A percentile compares a stretch with the other conserved stretches of the same genome.
phyloP scores from a whole-genome alignment of 495 filamentous ascomycete genomes.

The Penicilliopsis zonata region DNA sequence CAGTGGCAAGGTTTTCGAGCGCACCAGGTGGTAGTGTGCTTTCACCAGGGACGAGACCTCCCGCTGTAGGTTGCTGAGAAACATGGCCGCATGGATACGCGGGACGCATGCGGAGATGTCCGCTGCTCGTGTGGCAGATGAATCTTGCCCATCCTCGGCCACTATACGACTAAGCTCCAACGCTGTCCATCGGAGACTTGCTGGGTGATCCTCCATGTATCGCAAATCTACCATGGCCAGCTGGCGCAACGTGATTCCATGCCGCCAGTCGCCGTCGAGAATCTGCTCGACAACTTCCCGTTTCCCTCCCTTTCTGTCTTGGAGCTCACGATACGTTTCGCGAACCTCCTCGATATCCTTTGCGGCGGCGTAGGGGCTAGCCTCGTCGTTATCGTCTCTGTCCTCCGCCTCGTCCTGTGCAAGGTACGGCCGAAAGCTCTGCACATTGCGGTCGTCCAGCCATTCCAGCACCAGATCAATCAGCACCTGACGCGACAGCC shows the following conservation, averaged over 20 bases:
- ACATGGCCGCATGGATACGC: slow-evolving; percentile 63
- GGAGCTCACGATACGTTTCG: slow-evolving; percentile 45
- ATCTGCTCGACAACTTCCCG: slow-evolving; percentile 68
- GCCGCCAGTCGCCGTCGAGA: slow-evolving; percentile 69
- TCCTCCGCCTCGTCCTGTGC: slow-evolving; percentile 12
- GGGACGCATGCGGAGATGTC: slow-evolving; percentile 42
- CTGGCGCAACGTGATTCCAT: slow-evolving; percentile 64
- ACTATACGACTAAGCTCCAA: slow-evolving; percentile 40
- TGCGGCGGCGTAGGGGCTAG: slow-evolving; percentile 49
- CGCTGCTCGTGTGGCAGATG: slow-evolving; percentile 10
- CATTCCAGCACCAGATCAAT: slow-evolving; percentile 59
- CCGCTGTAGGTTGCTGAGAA: slow-evolving; percentile 58
- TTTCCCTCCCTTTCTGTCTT: slow-evolving; percentile 51
- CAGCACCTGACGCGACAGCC: slow-evolving; percentile 58
- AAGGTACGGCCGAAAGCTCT: slow-evolving; percentile 36
- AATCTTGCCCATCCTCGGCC: slow-evolving; percentile 6
- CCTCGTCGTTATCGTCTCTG: slow-evolving; percentile 22
- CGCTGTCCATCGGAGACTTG: slow-evolving; percentile 63
- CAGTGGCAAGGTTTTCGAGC: slow-evolving; percentile 48
- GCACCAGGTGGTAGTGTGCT: slow-evolving; percentile 65
- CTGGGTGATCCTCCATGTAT: slow-evolving; percentile 65
- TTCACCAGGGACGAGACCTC: slow-evolving; percentile 64
- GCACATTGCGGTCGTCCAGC: slow-evolving; percentile 51
- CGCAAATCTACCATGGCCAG: slow-evolving; percentile 72
- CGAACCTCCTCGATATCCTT: slow-evolving; percentile 48